A percentile compares a stretch with the other conserved stretches of the same genome.
These are phyloP conservation scores for Pestalotiopsis sp. DNA, from an alignment of 2,329 filamentous ascomycete genomes.

Conservation along the genomic window DNA sequence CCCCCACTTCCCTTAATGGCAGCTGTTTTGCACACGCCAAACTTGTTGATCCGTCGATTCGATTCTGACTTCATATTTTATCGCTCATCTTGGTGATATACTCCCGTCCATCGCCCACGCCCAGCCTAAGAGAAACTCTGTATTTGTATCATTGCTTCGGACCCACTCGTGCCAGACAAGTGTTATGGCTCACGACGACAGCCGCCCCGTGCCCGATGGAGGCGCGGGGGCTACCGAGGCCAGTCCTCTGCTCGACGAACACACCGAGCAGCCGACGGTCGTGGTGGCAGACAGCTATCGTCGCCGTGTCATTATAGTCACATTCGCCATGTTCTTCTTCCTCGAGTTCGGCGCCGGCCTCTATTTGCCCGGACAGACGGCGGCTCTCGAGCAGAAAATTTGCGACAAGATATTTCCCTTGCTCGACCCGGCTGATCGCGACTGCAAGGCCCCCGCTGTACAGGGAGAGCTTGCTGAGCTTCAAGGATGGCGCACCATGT, in stretches of 20 bases:
- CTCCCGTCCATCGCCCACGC: background rate
- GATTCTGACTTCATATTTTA: background rate
- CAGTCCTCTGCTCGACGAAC: background rate
- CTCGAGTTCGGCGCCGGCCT: background rate
- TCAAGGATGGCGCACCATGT: constrained; percentile 46
- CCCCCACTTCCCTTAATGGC: background rate
- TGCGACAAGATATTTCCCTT: background rate
- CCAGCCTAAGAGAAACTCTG: background rate
- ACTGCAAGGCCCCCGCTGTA: constrained; percentile 51
- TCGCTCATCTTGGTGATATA: background rate
- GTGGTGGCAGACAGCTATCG: background rate
- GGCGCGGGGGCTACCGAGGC: background rate
- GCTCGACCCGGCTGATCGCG: constrained; percentile 24
- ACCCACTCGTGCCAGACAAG: background rate
- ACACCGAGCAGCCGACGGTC: background rate
- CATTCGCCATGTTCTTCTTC: background rate
- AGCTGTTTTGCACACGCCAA: background rate
- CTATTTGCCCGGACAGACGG: background rate
- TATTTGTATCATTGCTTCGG: background rate
- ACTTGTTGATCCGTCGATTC: background rate
- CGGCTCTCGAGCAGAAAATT: background rate
- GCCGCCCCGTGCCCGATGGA: background rate
- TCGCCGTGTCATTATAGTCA: background rate
- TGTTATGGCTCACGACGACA: background rate
- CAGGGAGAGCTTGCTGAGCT: constrained; percentile 56